Conservation (phyloP, 768 basidiomycete genomes). For the Lactifluus rugatus region DNA sequence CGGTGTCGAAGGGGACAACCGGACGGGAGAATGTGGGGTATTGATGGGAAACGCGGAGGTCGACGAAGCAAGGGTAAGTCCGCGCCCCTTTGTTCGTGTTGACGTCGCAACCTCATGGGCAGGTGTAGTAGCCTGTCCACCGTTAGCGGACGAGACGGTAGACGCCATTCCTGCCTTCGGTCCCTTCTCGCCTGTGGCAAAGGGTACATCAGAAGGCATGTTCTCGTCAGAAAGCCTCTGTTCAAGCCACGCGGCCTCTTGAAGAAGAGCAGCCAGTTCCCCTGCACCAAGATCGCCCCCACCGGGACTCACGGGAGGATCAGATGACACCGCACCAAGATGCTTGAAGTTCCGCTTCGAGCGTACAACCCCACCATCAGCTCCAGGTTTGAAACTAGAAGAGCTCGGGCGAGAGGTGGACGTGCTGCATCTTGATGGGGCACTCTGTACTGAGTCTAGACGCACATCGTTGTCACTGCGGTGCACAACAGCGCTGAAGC, state of each 20-base stretch:
- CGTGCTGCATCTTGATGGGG: slow-evolving; percentile 14
- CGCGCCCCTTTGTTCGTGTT: slow-evolving; percentile 8
- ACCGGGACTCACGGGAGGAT: slow-evolving; percentile 38
- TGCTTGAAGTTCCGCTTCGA: slow-evolving; percentile 22
- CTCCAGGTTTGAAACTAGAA: slow-evolving; percentile 13
- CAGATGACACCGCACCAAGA: slow-evolving; percentile 20
- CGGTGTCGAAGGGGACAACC: slow-evolving; percentile 12
- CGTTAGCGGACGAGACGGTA: neutral
- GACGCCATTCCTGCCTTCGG: neutral
- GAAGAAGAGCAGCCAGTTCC: slow-evolving; percentile 45
- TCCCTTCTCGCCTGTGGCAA: slow-evolving; percentile 1
- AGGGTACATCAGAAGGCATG: slow-evolving; percentile 21
- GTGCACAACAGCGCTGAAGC: slow-evolving; percentile 29
- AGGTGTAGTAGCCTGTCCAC: neutral
- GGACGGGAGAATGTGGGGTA: slow-evolving; percentile 3
- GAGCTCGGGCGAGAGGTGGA: slow-evolving; percentile 15
- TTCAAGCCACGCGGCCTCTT: slow-evolving; percentile 52
- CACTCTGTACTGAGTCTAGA: neutral
- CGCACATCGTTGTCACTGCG: slow-evolving; percentile 18
- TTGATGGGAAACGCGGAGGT: neutral
- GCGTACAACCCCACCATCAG: slow-evolving; percentile 20
- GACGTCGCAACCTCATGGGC: slow-evolving; percentile 12
- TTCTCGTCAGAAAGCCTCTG: slow-evolving; percentile 40
- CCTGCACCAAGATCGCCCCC: slow-evolving; percentile 42
- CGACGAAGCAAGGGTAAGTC: slow-evolving; percentile 5